Evolutionary conservation across 163 green algal genomes (phyloP).

Genomic region (Prototheca wickerhamii): DNA sequence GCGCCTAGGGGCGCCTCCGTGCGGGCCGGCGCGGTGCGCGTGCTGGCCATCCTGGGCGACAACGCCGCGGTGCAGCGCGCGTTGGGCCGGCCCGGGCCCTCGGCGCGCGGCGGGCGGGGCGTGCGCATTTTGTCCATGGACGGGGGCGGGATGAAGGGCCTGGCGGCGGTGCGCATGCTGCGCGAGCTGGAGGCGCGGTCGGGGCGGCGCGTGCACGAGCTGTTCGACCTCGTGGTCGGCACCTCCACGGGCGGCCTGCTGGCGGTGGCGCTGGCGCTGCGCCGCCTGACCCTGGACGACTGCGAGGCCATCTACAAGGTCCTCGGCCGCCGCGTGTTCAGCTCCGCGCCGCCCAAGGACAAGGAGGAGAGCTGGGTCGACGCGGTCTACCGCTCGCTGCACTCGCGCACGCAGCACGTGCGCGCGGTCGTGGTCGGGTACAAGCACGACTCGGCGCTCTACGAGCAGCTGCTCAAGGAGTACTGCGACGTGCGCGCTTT

Average conservation of each 20-base stretch:
- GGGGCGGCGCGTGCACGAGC: conserved; percentile 52
- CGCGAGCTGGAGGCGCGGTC: conserved; percentile 53
- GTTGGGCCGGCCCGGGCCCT: conserved; percentile 41
- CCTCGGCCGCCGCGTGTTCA: conserved; percentile 56
- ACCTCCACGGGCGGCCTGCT: conserved; percentile 85
- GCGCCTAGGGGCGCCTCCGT: conserved; percentile 5
- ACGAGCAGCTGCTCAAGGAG: conserved; percentile 75
- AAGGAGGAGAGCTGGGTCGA: conserved; percentile 40
- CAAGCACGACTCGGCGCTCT: conserved; percentile 83
- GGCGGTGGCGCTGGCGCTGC: conserved; percentile 60
- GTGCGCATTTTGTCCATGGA: conserved; percentile 90
- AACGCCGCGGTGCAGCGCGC: conserved; percentile 49
- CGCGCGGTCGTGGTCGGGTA: conserved; percentile 40
- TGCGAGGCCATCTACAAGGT: conserved; percentile 79
- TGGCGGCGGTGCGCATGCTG: conserved; percentile 73
- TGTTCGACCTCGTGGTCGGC: conserved; percentile 90
- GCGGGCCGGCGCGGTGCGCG: conserved; percentile 29
- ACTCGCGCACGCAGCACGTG: conserved; percentile 27
- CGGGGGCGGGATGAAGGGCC: conserved; percentile 76
- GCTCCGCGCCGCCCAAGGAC: conserved; percentile 16
- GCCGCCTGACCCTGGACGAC: conserved; percentile 60
- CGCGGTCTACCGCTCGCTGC: conserved; percentile 26
- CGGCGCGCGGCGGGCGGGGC: conserved; percentile 49
- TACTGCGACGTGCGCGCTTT: conserved; percentile 40
- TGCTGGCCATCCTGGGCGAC: conserved; percentile 57